Evolutionary conservation across 768 basidiomycete species (phyloP).

Genomic region (Phlebiopsis flavidoalba): DNA sequence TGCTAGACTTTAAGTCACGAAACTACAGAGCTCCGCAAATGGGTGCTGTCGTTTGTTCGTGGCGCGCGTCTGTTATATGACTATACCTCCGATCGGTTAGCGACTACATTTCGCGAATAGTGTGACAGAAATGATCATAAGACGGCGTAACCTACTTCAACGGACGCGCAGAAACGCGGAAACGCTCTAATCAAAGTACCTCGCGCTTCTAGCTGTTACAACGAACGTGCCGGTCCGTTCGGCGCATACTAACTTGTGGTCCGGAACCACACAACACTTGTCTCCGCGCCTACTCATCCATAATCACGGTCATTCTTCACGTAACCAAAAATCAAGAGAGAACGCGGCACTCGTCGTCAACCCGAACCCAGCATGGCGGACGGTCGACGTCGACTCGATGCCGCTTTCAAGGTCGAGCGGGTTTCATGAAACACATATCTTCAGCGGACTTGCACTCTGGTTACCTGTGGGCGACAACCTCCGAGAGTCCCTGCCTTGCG

Average conservation of each 20-base stretch:
- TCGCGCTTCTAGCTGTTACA: slow-evolving; percentile 91
- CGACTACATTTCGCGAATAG: slow-evolving; percentile 77
- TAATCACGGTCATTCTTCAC: slow-evolving; percentile 93
- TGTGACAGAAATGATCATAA: slow-evolving; percentile 83
- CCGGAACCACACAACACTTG: slow-evolving; percentile 60
- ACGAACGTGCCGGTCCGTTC: slow-evolving; percentile 84
- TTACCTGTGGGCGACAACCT: slow-evolving; percentile 82
- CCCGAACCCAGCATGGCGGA: slow-evolving; percentile 24
- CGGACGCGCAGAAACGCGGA: slow-evolving; percentile 94
- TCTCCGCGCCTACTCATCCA: slow-evolving; percentile 70
- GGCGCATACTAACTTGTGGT: slow-evolving; percentile 80
- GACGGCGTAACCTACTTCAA: slow-evolving; percentile 89
- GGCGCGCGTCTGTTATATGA: neutral
- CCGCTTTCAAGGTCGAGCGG: slow-evolving; percentile 90
- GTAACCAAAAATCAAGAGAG: slow-evolving; percentile 74
- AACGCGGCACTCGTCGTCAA: slow-evolving; percentile 56
- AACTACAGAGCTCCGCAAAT: slow-evolving; percentile 74
- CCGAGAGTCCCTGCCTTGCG: no score
- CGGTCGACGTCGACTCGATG: slow-evolving; percentile 77
- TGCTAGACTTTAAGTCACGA: slow-evolving; percentile 66
- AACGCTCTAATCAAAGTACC: slow-evolving; percentile 91
- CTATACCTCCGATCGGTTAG: slow-evolving; percentile 34
- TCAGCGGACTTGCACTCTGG: slow-evolving; percentile 84
- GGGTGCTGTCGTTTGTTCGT: slow-evolving; percentile 41
- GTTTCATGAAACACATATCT: slow-evolving; percentile 96